phyloP scores from a whole-genome alignment of 139 green algal genomes.

The Volvox africanus region DNA sequence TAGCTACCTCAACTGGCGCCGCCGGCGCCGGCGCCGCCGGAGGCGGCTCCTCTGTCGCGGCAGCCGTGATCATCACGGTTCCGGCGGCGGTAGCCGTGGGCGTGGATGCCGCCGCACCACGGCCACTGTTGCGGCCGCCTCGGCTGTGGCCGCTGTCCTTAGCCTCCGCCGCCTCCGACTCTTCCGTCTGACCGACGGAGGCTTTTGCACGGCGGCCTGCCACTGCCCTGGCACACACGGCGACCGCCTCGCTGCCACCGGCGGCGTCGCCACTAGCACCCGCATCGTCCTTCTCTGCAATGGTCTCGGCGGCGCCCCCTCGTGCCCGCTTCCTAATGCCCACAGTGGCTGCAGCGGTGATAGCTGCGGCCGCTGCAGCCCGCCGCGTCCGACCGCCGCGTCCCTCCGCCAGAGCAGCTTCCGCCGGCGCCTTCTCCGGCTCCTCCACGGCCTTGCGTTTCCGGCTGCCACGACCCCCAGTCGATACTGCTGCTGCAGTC shows the following conservation, averaged over 20 bases:
- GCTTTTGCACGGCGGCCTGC: too few relatives aligned
- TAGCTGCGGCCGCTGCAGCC: background rate
- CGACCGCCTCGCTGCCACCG: background rate
- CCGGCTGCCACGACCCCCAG: background rate
- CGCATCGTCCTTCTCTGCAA: background rate
- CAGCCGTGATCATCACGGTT: background rate
- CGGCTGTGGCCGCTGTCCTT: background rate
- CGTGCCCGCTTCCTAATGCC: background rate
- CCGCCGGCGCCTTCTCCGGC: background rate
- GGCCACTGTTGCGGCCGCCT: background rate
- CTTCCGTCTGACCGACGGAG: too few relatives aligned
- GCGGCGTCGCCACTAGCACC: background rate
- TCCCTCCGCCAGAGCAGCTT: background rate
- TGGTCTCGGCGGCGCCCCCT: background rate
- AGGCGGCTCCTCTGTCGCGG: background rate
- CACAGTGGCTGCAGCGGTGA: background rate
- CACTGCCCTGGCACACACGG: background rate
- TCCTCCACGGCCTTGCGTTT: conserved; percentile 10
- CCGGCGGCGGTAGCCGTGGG: background rate
- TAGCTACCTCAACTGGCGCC: background rate
- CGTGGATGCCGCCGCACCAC: background rate
- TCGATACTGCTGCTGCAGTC: background rate
- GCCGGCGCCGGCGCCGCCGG: conserved; percentile 6
- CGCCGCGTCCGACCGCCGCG: background rate
- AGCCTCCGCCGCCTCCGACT: too few relatives aligned